A percentile compares a stretch with the other conserved stretches of the same genome.
phyloP scores from a whole-genome alignment of 1,284 basidiomycete species.

The Austropuccinia psidii region DNA sequence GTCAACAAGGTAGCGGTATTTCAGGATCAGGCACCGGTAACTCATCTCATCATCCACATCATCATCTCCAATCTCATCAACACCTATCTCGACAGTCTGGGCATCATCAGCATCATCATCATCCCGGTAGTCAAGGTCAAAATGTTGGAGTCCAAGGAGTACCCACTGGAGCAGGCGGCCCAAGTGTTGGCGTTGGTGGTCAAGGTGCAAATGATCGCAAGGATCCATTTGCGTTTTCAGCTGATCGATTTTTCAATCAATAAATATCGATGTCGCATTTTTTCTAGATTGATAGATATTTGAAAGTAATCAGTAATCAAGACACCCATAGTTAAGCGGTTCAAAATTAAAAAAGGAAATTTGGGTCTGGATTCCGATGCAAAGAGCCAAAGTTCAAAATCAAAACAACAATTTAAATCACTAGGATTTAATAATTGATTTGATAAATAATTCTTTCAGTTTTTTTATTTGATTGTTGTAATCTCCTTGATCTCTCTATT shows the following conservation, averaged over 20 bases:
- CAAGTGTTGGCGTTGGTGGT: not conserved
- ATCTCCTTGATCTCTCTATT: too few relatives aligned
- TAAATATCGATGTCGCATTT: not conserved
- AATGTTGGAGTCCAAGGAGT: too few relatives aligned
- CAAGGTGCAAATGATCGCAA: slow-evolving; percentile 35
- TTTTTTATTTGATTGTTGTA: too few relatives aligned
- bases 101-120: slow-evolving; percentile 24
- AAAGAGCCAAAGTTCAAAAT: too few relatives aligned
- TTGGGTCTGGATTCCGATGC: too few relatives aligned
- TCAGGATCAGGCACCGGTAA: not conserved
- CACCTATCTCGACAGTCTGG: slow-evolving; percentile 21
- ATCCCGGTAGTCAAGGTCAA: not conserved
- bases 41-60: slow-evolving; percentile 18
- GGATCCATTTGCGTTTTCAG: slow-evolving; percentile 33
- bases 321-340: too few relatives aligned
- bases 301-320: too few relatives aligned
- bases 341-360: too few relatives aligned
- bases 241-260: slow-evolving; percentile 36
- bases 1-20: slow-evolving; percentile 10
- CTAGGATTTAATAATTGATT: too few relatives aligned
- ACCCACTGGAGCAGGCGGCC: not conserved
- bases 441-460: too few relatives aligned
- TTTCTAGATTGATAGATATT: not conserved
- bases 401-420: too few relatives aligned
- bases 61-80: slow-evolving; percentile 14